Base-by-base conservation (phyloP, 257 asterid species). In the Coffea eugenioides region DNA sequence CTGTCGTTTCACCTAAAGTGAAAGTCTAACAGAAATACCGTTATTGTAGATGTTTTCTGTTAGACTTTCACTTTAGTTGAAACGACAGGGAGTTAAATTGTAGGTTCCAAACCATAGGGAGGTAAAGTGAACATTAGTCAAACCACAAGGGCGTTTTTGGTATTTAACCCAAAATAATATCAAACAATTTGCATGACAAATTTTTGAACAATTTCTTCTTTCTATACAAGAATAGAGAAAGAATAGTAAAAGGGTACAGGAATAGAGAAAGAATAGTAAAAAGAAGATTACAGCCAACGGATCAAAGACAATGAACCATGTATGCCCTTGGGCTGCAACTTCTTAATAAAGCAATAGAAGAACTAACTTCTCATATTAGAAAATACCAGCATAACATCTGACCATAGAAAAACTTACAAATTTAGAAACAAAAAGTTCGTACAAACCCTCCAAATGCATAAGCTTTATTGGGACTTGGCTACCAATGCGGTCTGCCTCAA, bases 401-500 rank as follows among this genome's bases (percentile, higher is more conserved):
- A 77, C 71, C 76, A 45, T 41, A 62, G 81, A 72, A 68, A 54
- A 72, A 85, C 94, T 77, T 88, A 91, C 98, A 88, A 93, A 93
- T 84, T 93, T 92, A 76, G 97, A 92, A 80, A 90, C 90, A 92
- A 92, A 93, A 79, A 93, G 90, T 88, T 96, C 99, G 25, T 92
- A 96, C 78, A 96, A 86, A 87, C 99, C 99, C 90, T 94, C 98
- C 88, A 93, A 83, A 89, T 96, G 98, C 99, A 96, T 90, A 52
- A 96, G 97, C 93, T 89, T 96, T 84, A 93, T 83, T 1, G 98
- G 98, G 57, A 96, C 99, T 84, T 94, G 99, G 91, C 94, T 92
- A 79, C 96, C 90, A 77, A 96, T 91, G 81, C 89, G 96, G 73
- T 96, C 99, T 81, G 97, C 95, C 87, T 96, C 99, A 89, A 96